phyloP scores from a whole-genome alignment of 345 rosid species.

The Hibiscus syriacus region DNA sequence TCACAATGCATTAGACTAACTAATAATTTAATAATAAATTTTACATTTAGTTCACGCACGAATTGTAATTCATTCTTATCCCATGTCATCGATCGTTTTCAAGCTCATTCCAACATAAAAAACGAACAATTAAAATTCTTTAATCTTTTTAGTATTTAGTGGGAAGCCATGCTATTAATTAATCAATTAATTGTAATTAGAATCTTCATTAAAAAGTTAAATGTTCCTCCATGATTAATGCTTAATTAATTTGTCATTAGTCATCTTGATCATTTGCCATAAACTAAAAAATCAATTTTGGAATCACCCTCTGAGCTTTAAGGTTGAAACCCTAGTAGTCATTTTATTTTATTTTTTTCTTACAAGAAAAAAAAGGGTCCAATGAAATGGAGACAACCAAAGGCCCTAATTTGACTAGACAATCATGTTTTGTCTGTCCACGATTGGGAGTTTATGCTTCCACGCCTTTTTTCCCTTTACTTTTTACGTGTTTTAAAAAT shows the following conservation, averaged over 20 bases:
- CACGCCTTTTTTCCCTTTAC: background rate
- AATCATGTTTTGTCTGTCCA: conserved; percentile 1
- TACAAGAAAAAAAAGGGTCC: background rate
- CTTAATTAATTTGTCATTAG: background rate
- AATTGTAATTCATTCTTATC: no score
- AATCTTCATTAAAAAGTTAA: conserved; percentile 1
- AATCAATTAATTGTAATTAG: background rate
- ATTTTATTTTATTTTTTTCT: no score
- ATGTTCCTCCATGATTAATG: conserved; percentile 6
- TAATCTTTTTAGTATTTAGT: background rate
- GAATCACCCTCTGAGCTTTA: no score
- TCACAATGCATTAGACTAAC: no score
- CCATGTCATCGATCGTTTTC: no score
- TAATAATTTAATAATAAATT: no score
- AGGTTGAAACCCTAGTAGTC: no score
- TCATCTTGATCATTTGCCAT: conserved; percentile 1
- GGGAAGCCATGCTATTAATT: background rate
- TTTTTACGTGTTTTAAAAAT: background rate
- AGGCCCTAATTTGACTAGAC: conserved; percentile 13
- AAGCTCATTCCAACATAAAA: no score
- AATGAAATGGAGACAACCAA: conserved; percentile 11
- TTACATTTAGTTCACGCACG: no score
- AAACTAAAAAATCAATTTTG: background rate
- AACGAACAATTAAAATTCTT: background rate
- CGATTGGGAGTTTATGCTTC: conserved; percentile 13